Evolutionary conservation across 352 stramenopile genomes (phyloP), one percentile per base, ranked within the genome.

Genomic region (Thalassiosira pacifica): DNA sequence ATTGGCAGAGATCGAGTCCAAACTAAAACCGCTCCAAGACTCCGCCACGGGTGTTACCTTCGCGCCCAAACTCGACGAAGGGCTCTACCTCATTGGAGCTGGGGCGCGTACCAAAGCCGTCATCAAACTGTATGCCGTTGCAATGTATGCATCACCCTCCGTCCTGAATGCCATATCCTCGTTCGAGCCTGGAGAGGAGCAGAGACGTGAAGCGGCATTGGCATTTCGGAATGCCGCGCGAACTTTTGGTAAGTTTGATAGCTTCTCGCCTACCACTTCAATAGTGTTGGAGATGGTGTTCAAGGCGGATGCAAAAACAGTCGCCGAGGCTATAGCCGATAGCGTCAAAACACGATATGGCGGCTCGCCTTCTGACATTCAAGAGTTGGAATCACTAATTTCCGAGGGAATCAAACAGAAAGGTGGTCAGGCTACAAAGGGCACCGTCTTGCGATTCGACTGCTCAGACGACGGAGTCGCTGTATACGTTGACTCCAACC

Each of bases 391-490:
- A 68, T 65, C 64, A 11, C 59, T 83, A 66, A 83, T 83, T 0
- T 71, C 57, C 29, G 67, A 83, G 24, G 76, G 76, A 27, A 53
- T 83, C 31, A 76, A 55, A n/a, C 26, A 53, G 42, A 77, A 71
- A 48, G 76, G 76, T 29, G 59, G 70, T 8, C 57, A 76, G 60
- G 76, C 76, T 9, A 69, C 61, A 10, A 89, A 89, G 70, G 86
- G 86, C 16, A 91, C 86, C 18, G 40, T 61, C 40, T 64, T 91
- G n/a, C 22, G 60, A 48, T 91, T 91, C 63, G 73, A 83, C 34
- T 85, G 69, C 53, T 76, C 60, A 0, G 48, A 69, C 19, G 40
- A 18, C 31, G 75, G 74, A 37, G 75, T 85, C 10, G 71, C 45
- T 2, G 73, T 91, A 2, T 57, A 3, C 32, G 59, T 91, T 29